These are phyloP conservation scores for Begonia peltatifolia DNA, from an alignment of 306 rosid genomes.

Conservation along the genomic window DNA sequence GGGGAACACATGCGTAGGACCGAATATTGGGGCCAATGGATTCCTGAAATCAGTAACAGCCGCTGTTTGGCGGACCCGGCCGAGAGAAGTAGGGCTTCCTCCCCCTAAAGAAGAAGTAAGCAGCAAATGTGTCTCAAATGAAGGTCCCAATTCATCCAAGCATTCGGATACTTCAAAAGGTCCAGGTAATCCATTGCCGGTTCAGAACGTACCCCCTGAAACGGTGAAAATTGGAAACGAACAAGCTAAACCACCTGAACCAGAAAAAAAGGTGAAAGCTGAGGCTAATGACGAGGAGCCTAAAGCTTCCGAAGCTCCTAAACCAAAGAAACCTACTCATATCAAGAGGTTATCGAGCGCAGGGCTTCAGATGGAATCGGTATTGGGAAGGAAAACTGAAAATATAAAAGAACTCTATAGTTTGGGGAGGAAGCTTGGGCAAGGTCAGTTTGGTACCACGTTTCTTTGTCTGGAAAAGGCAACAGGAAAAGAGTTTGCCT, in stretches of 20 bases:
- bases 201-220: slow-evolving; percentile 59
- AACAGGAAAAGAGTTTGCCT: slow-evolving; percentile 45
- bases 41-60: slow-evolving; percentile 64
- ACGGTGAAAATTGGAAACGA: slow-evolving; percentile 28
- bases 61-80: slow-evolving; percentile 50
- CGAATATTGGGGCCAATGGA: slow-evolving; percentile 41
- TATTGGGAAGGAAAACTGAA: slow-evolving; percentile 55
- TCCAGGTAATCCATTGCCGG: slow-evolving; percentile 13
- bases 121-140: slow-evolving; percentile 8
- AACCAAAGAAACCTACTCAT: slow-evolving; percentile 41
- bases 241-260: slow-evolving; percentile 18
- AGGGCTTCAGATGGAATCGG: slow-evolving; percentile 65
- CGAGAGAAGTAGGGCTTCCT: slow-evolving; percentile 54
- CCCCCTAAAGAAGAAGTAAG: slow-evolving; percentile 23
- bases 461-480: slow-evolving; percentile 53
- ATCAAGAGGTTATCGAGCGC: slow-evolving; percentile 45
- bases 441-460: slow-evolving; percentile 92
- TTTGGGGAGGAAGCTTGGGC: slow-evolving; percentile 79
- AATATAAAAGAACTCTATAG: slow-evolving; percentile 56
- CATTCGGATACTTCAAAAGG: neutral
- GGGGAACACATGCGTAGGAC: slow-evolving; percentile 95
- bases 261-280: slow-evolving; percentile 8
- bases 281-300: slow-evolving; percentile 7
- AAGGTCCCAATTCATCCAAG: slow-evolving; percentile 14
- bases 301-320: slow-evolving; percentile 15